Evolutionary conservation across 2,329 filamentous ascomycete genomes (phyloP), one percentile per base, ranked within the genome.

Genomic region (Zasmidium citrigriseum): DNA sequence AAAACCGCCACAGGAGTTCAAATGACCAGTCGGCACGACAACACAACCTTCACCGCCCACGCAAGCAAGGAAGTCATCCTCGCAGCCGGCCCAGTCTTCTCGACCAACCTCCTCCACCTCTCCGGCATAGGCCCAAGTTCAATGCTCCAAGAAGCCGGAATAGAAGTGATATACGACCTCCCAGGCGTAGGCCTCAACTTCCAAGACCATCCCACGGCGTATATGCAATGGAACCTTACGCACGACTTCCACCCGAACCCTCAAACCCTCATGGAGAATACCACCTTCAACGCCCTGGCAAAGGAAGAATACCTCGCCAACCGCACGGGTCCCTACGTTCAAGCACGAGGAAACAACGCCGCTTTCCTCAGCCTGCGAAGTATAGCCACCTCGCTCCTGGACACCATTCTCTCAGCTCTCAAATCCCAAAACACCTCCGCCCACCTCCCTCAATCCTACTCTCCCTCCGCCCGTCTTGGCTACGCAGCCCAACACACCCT

Each of bases 61-160:
- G 24, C 46, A 4, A 29, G 4, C 1, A 54, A 25, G 16, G 52
- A 55, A 18, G 47, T 49, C 12, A 79, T 89, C 29, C 68, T 89
- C 2, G 80, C 80, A 2, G 84, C 83, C 0, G 86, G 86, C 0
- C 80, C 77, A 23, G 72, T 82, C 34, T 78, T 80, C 67, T 84
- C 82, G 12, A 85, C 79, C 4, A 82, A 81, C 68, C 72, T 84
- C 18, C 78, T 82, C n/a, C 85, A 87, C 59, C 73, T 86, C 2
- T 86, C 83, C 0, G 85, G 85, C 0, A 77, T 88, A 25, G 86
- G 85, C 2, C 74, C 76, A 44, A 68, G 71, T 2, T 59, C 71
- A 0, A 64, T 81, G 23, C 73, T 83, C 3, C 62, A 73, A 14
- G 67, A 70, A 1, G 76, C 75, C 2, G 76, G 76, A 0, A 75